These are phyloP conservation scores for Mucor piriformis DNA, from an alignment of 371 early-diverging fungal genomes.

Conservation along the genomic window DNA sequence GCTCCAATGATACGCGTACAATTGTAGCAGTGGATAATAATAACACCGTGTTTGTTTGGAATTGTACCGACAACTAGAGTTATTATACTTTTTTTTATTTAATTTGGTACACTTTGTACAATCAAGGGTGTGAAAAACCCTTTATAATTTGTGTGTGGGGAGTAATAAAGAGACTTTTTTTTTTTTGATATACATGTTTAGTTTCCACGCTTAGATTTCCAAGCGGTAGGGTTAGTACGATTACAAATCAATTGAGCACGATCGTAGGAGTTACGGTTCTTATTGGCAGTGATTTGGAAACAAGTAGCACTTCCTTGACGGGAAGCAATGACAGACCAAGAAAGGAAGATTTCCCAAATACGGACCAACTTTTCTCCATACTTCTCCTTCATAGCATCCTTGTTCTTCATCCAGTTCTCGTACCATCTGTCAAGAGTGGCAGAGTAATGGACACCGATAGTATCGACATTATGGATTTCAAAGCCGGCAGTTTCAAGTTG, in stretches of 20 bases:
- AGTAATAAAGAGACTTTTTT: not conserved
- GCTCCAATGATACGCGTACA: conserved; percentile 32
- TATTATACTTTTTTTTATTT: not conserved
- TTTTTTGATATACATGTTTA: conserved; percentile 13
- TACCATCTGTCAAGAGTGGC: conserved; percentile 96
- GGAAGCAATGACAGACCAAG: conserved; percentile 93
- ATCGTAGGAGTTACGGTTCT: conserved; percentile 94
- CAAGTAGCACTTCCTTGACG: conserved; percentile 96
- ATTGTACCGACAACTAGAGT: not conserved
- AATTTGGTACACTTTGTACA: conserved; percentile 15
- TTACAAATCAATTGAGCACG: conserved; percentile 66
- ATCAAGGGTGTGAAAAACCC: no score
- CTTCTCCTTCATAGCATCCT: conserved; percentile 75
- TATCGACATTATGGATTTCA: conserved; percentile 87
- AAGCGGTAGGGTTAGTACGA: conserved; percentile 49
- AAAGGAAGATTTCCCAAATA: conserved; percentile 95
- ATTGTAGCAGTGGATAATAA: conserved; percentile 44
- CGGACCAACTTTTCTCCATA: conserved; percentile 88
- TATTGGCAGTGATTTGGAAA: conserved; percentile 95
- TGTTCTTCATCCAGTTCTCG: conserved; percentile 95
- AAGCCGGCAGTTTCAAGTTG: conserved; percentile 94
- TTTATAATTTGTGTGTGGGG: not conserved
- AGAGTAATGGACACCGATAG: conserved; percentile 96
- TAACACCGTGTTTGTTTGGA: conserved; percentile 46
- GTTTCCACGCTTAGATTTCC: conserved; percentile 31